These are phyloP conservation scores for Lepidium africanum DNA, from an alignment of 345 rosid genomes.

Conservation along the genomic window DNA sequence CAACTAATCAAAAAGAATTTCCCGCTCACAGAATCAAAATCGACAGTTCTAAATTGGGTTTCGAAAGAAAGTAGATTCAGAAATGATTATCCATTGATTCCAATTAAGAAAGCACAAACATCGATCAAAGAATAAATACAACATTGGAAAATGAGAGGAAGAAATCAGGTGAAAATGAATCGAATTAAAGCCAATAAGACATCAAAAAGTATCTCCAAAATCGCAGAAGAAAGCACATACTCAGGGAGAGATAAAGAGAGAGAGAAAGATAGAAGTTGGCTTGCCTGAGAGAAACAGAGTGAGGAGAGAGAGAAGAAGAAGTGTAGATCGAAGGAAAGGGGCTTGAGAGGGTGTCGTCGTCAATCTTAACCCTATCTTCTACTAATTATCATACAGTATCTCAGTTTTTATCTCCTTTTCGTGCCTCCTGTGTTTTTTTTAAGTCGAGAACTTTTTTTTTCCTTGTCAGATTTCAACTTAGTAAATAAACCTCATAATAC, in stretches of 20 bases:
- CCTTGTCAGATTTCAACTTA: neutral
- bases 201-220: neutral
- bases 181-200: neutral
- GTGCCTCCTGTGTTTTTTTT: neutral
- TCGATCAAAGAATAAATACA: neutral
- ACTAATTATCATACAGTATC: neutral
- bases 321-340: slow-evolving; percentile 17
- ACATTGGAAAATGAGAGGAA: neutral
- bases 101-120: neutral
- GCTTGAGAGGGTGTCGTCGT: slow-evolving; percentile 5
- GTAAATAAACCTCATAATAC: too few species aligned
- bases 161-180: neutral
- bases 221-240: neutral
- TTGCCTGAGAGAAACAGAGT: slow-evolving; percentile 12
- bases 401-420: neutral
- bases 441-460: neutral
- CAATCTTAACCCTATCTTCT: slow-evolving; percentile 29
- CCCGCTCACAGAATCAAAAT: neutral
- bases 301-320: neutral
- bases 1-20: neutral
- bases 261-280: slow-evolving; percentile 15
- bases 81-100: neutral
- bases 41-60: neutral
- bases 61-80: neutral
- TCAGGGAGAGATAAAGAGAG: neutral